A percentile compares a stretch with the other conserved stretches of the same genome.
These are phyloP conservation scores for Paecilomyces niveus DNA, from an alignment of 2,329 filamentous ascomycete species.

Conservation along the genomic window DNA sequence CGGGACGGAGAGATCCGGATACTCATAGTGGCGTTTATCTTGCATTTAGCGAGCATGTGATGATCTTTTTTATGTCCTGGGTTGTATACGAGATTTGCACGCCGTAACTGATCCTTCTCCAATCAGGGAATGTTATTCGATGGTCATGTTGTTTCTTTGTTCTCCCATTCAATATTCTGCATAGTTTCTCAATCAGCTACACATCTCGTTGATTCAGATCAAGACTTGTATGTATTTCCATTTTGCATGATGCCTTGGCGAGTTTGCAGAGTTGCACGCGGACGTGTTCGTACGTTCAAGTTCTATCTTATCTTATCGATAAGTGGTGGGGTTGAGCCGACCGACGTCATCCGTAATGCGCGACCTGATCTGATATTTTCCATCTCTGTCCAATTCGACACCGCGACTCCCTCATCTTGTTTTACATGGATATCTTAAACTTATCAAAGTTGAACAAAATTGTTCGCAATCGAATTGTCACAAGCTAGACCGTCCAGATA, in stretches of 20 bases:
- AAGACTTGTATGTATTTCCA: not conserved
- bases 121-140: not conserved
- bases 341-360: not conserved
- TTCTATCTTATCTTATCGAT: conserved; percentile 2
- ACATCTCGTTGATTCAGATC: not conserved
- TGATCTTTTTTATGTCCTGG: not conserved
- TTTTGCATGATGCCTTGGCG: not conserved
- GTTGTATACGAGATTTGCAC: not conserved
- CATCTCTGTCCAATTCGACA: not conserved
- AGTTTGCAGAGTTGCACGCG: too few relatives aligned
- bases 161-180: not conserved
- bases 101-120: not conserved
- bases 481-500: not conserved
- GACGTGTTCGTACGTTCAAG: not conserved
- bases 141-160: not conserved
- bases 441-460: not conserved
- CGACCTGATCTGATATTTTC: not conserved
- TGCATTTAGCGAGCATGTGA: not conserved
- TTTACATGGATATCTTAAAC: not conserved
- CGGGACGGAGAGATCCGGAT: not conserved
- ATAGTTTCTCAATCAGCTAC: not conserved
- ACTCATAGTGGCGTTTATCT: not conserved
- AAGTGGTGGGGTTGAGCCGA: conserved; percentile 6
- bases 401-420: not conserved
- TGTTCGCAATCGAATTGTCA: not conserved